Conservation (phyloP, 352 stramenopile species). For the Pythium aphanidermatum region DNA sequence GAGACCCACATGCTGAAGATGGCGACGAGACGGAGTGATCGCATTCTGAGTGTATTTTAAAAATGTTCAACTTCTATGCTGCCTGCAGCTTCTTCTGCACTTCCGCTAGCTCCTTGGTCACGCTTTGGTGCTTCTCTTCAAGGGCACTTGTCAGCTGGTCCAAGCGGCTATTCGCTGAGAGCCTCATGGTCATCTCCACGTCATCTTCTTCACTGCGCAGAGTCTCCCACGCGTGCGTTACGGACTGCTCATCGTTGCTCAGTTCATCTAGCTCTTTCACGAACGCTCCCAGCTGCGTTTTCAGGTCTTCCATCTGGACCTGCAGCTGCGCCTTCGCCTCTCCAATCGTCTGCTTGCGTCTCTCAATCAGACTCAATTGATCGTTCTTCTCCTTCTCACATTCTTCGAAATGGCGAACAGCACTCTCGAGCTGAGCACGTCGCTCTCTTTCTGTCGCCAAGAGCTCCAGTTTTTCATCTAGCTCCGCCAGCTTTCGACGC, state of each 20-base stretch:
- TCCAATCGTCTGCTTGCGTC: slow-evolving; percentile 27
- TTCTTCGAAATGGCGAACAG: slow-evolving; percentile 27
- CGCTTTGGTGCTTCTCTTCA: background rate
- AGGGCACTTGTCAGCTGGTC: slow-evolving; percentile 7
- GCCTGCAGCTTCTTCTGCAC: background rate
- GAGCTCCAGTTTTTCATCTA: slow-evolving; percentile 27
- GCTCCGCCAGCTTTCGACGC: slow-evolving; percentile 14
- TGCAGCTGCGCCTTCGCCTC: slow-evolving; percentile 36
- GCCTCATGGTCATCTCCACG: slow-evolving; percentile 59
- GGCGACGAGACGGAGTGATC: slow-evolving; percentile 10
- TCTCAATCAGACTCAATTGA: slow-evolving; percentile 24
- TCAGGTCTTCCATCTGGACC: slow-evolving; percentile 51
- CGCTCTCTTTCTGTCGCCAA: slow-evolving; percentile 28
- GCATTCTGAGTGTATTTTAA: background rate
- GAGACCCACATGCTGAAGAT: background rate
- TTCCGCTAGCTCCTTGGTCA: background rate
- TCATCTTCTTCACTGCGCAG: slow-evolving; percentile 48
- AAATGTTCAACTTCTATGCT: too few species aligned
- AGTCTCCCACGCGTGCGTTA: slow-evolving; percentile 31
- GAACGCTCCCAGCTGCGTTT: slow-evolving; percentile 30
- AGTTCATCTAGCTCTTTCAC: slow-evolving; percentile 49
- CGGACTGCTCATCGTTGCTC: slow-evolving; percentile 27
- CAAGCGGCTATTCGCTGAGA: slow-evolving; percentile 31
- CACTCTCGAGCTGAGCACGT: slow-evolving; percentile 29
- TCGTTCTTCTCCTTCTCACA: slow-evolving; percentile 33